These are phyloP conservation scores for Ascochyta pisi DNA, from an alignment of 2,329 filamentous ascomycete species.

Conservation along the genomic window DNA sequence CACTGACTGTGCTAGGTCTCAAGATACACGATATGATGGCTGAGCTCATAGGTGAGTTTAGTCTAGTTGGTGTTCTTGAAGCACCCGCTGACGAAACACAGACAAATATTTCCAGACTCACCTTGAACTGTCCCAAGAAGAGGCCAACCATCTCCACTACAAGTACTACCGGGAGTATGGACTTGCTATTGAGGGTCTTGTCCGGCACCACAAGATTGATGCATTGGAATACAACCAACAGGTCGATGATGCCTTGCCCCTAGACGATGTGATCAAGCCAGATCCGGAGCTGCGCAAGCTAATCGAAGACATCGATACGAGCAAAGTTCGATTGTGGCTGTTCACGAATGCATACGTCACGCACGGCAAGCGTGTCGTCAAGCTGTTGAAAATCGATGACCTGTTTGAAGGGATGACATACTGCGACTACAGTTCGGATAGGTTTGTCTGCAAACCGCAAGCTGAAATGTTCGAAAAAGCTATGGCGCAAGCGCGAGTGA, in stretches of 20 bases:
- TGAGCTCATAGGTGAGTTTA: constrained; percentile 68
- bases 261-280: constrained; percentile 83
- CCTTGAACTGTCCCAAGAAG: constrained; percentile 74
- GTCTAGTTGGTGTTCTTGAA: constrained; percentile 3
- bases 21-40: constrained; percentile 91
- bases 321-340: constrained; percentile 88
- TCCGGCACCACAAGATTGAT: constrained; percentile 93
- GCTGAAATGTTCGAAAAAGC: constrained; percentile 85
- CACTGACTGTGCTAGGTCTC: constrained; percentile 60
- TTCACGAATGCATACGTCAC: constrained; percentile 96
- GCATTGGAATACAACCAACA: constrained; percentile 92
- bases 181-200: constrained; percentile 93
- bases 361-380: constrained; percentile 83
- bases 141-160: constrained; percentile 84
- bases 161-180: constrained; percentile 97
- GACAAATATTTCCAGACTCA: constrained; percentile 71
- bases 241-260: constrained; percentile 91
- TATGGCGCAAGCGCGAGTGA: constrained; percentile 81
- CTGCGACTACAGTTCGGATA: constrained; percentile 81
- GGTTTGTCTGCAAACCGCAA: constrained; percentile 86
- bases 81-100: constrained; percentile 27
- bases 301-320: constrained; percentile 80
- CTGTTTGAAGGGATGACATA: constrained; percentile 94
- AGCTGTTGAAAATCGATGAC: constrained; percentile 81
- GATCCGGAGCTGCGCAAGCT: constrained; percentile 76